Evolutionary conservation across 805 yeast genomes (phyloP).

Genomic region (Starmerella bombicola): DNA sequence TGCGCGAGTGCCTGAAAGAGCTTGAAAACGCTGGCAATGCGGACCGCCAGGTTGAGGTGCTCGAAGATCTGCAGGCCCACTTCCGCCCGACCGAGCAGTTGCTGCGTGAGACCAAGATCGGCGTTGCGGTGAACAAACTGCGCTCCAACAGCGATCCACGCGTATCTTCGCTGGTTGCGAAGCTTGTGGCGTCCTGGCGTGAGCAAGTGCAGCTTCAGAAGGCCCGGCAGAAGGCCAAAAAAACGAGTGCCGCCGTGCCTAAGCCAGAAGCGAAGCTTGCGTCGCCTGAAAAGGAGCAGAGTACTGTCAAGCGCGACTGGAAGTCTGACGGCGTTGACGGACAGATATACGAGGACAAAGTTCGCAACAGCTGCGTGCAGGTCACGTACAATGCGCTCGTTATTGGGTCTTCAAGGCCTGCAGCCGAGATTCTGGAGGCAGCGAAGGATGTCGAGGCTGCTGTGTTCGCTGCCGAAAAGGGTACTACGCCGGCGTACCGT

Average conservation of each 20-base stretch:
- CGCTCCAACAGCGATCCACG: slow-evolving; percentile 52
- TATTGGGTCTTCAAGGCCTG: slow-evolving; percentile 51
- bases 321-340: slow-evolving; percentile 69
- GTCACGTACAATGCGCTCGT: slow-evolving; percentile 86
- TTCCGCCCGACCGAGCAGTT: slow-evolving; percentile 76
- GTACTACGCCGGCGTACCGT: slow-evolving; percentile 48
- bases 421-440: slow-evolving; percentile 47
- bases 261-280: not conserved
- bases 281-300: not conserved
- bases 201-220: slow-evolving; percentile 53
- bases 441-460: slow-evolving; percentile 64
- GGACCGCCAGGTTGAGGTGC: slow-evolving; percentile 51
- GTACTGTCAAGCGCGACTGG: slow-evolving; percentile 35
- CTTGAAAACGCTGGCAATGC: slow-evolving; percentile 64
- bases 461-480: slow-evolving; percentile 48
- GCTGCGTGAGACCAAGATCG: slow-evolving; percentile 88
- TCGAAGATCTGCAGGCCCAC: slow-evolving; percentile 52
- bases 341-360: slow-evolving; percentile 54
- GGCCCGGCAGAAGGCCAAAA: slow-evolving; percentile 11
- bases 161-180: slow-evolving; percentile 58
- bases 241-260: not conserved
- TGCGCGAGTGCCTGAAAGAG: slow-evolving; percentile 34
- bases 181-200: slow-evolving; percentile 79
- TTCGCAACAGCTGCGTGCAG: slow-evolving; percentile 71
- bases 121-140: slow-evolving; percentile 86